Evolutionary conservation across 164 flowering plant species (phyloP).

Genomic region (Magnolia sinica): DNA sequence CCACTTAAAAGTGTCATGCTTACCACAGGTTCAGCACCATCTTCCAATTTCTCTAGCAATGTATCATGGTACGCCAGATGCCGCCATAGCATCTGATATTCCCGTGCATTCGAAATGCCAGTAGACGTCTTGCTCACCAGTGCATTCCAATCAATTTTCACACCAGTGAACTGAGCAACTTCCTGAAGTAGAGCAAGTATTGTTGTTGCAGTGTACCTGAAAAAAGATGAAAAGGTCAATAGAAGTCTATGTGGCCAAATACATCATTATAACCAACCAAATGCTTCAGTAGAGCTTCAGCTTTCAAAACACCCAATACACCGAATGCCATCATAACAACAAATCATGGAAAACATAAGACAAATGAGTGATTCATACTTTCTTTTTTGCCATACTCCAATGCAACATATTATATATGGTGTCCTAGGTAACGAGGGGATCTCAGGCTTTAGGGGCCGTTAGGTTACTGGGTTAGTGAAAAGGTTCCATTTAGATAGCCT

Average conservation of each 20-base stretch:
- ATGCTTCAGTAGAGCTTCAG: background rate
- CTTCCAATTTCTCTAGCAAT: conserved; percentile 44
- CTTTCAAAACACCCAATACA: background rate
- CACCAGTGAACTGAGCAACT: conserved; percentile 47
- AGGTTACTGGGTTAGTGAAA: no score
- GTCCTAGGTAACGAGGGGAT: no score
- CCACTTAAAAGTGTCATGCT: conserved; percentile 14
- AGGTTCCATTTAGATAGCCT: no score
- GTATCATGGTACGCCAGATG: conserved; percentile 74
- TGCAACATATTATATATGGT: background rate
- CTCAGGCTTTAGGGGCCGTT: no score
- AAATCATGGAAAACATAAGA: background rate
- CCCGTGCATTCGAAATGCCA: conserved; percentile 74
- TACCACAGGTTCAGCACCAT: conserved; percentile 59
- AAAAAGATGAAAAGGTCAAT: conserved; percentile 5
- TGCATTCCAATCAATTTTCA: conserved; percentile 65
- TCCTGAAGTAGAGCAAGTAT: conserved; percentile 73
- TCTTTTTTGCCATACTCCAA: background rate
- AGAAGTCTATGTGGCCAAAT: background rate
- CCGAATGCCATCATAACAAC: background rate
- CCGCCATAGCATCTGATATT: conserved; percentile 95
- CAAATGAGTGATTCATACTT: background rate
- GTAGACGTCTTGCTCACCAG: conserved; percentile 69
- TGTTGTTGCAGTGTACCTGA: conserved; percentile 61
- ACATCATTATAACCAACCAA: background rate